Base-by-base conservation (phyloP, 495 filamentous ascomycete species). In the Chlorociboria aeruginascens region DNA sequence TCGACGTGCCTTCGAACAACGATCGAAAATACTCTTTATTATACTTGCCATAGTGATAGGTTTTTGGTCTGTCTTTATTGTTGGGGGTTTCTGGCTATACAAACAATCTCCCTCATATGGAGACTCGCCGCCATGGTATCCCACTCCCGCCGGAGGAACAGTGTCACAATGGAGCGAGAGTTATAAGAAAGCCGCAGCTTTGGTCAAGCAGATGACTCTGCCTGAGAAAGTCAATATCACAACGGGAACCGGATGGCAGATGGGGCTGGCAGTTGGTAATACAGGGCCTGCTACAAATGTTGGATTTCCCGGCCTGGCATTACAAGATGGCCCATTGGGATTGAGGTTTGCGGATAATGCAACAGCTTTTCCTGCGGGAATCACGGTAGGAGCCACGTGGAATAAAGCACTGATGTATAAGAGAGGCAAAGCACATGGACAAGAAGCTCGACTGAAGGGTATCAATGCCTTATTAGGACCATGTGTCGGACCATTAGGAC, bases 151-250 rank as follows among this genome's bases (percentile, higher is more conserved):
- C 4, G 92, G 92, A 31, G 92, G 92, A n/a, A 86, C 79, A 0
- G 69, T 79, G 4, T 52, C 66, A 44, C 61, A 58, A 31, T 98
- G 92, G 92, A 73, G 75, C 14, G 77, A 81, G 35, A 85, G 81
- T 52, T 98, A 95, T 61, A 62, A 66, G 25, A 94, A 93, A 61
- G 92, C 92, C 0, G 77, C 81, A 37, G 71, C 69, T 48, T 62
- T 98, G 67, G 92, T 96, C 0, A 61, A 67, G 44, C 72, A 74
- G 60, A 95, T 98, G 90, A 86, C 77, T 8, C 64, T 98, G 33
- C 69, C 82, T 28, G 90, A 95, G 60, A 98, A 96, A 62, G 85
- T 98, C 46, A 96, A 96, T 62, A 71, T 96, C 53, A 96, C 92
- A 0, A 95, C 89, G 0, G 90, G 90, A 0, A 89, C 79, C 0